Base-by-base conservation (phyloP, 257 asterid species). In the Plantago ovata region DNA sequence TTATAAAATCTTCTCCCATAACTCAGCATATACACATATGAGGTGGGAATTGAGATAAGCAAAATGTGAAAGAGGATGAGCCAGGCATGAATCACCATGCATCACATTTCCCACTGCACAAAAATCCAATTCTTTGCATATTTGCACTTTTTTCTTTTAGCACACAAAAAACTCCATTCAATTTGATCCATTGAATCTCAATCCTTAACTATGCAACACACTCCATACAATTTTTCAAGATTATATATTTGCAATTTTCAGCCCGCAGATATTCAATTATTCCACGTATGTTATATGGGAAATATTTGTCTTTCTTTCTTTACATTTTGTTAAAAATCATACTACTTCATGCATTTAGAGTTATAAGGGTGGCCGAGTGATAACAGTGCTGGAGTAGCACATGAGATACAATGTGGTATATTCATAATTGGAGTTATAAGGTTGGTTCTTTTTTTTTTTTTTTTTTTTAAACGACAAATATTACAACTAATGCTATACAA, bases 111-210 rank as follows among this genome's bases (percentile, higher is more conserved):
- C 53, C 52, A 38, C 16, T 3, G 51, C 49, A 56, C 56, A 46
- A 74, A 53, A 49, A 45, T 43, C 50, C 51, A 47, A 51, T 49
- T 58, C 9, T 22, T 53, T 79, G 56, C 55, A 53, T 36, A n/a
- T 13, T 21, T 28, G 14, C 15, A 12, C 7, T 7, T 36, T 50
- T 22, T 40, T 12, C 8, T 13, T 39, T 43, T 61, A 33, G 24
- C 53, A 13, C 1, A 53, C 6, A 39, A 47, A 54, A 38, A n/a
- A n/a, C n/a, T 10, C 38, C 64, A 22, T 56, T 63, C 18, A 71
- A 42, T 81, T 78, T 54, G 74, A 78, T 76, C 97, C 97, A 85
- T 47, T 73, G 81, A 85, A 81, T 79, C 66, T 67, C 94, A 83
- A 89, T 89, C 95, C 82, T 57, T 18, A 64, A 52, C 64, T 60